Conservation (phyloP, 345 rosid genomes). For the Heritiera littoralis region DNA sequence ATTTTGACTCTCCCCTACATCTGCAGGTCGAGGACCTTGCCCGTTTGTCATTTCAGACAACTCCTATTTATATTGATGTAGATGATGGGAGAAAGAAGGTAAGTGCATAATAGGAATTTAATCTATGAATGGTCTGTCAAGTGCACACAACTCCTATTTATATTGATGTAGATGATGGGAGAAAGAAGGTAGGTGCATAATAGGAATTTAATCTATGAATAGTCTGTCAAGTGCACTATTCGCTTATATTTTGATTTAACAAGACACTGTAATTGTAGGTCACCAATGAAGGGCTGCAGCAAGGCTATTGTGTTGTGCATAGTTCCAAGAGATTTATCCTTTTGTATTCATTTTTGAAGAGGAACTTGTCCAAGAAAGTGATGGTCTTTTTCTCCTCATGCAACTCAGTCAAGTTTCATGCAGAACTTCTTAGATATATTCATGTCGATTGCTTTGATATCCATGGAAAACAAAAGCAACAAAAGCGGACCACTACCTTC, state of each 20-base stretch:
- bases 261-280: slow-evolving; percentile 49
- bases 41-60: slow-evolving; percentile 79
- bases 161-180: slow-evolving; percentile 92
- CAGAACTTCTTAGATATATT: slow-evolving; percentile 79
- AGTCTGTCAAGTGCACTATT: slow-evolving; percentile 7
- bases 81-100: slow-evolving; percentile 97
- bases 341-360: slow-evolving; percentile 85
- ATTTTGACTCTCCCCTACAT: not conserved
- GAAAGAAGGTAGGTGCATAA: slow-evolving; percentile 67
- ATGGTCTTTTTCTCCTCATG: slow-evolving; percentile 99
- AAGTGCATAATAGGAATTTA: slow-evolving; percentile 20
- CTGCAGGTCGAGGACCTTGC: slow-evolving; percentile 95
- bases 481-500: slow-evolving; percentile 85
- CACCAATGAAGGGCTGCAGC: slow-evolving; percentile 93
- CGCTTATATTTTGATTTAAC: slow-evolving; percentile 12
- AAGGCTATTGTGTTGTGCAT: slow-evolving; percentile 90
- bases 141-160: slow-evolving; percentile 32
- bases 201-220: slow-evolving; percentile 4
- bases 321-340: slow-evolving; percentile 83
- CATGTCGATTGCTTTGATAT: slow-evolving; percentile 78
- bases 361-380: slow-evolving; percentile 84
- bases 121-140: not conserved
- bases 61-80: slow-evolving; percentile 84
- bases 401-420: slow-evolving; percentile 86
- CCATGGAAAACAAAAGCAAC: slow-evolving; percentile 96